Base-by-base conservation (phyloP, 768 basidiomycete genomes). In the Leccinellum rugosiceps region DNA sequence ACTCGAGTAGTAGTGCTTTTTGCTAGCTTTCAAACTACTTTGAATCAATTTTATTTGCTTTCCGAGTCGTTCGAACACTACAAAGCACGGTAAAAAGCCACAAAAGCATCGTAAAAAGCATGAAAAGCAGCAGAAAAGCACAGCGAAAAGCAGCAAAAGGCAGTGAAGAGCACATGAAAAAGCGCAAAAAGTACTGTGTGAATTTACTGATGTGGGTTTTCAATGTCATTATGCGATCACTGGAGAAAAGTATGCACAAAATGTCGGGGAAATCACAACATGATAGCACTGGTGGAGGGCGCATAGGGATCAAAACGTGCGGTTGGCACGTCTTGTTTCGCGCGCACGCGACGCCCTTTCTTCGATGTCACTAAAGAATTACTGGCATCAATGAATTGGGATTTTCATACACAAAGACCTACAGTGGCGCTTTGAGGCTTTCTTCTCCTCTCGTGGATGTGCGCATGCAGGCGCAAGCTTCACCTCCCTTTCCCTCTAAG, bases 281-380 rank as follows among this genome's bases (percentile, higher is more conserved):
- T 48, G 32, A 58, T 23, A 4, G 63, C 47, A 47, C 63, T 55
- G 9, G 57, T 63, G 11, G 57, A 63, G 4, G 61, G 57, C 15
- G 61, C 57, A 19, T 23, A 52, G 19, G 61, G 62, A 52, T 56
- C 57, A 38, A 44, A 31, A 13, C 21, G 10, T 32, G 34, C n/a
- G 35, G 15, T 19, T 38, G 38, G 38, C 15, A 25, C 25, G n/a
- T 53, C 38, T 51, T 38, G 46, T 28, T 32, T 47, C 13, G 28
- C 28, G 38, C 26, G 41, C 10, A 23, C 14, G 26, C 50, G 59
- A 32, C 53, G 50, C 5, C 38, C 34, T 7, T 57, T 28, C 55
- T 60, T 55, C 23, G 57, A 44, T n/a, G 35, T 62, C 46, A 46
- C 60, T 62, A 30, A 48, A 3, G 3, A 14, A 26, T 53, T 14